Conservation (phyloP, 345 rosid genomes). For the Euphorbia tirucalli region DNA sequence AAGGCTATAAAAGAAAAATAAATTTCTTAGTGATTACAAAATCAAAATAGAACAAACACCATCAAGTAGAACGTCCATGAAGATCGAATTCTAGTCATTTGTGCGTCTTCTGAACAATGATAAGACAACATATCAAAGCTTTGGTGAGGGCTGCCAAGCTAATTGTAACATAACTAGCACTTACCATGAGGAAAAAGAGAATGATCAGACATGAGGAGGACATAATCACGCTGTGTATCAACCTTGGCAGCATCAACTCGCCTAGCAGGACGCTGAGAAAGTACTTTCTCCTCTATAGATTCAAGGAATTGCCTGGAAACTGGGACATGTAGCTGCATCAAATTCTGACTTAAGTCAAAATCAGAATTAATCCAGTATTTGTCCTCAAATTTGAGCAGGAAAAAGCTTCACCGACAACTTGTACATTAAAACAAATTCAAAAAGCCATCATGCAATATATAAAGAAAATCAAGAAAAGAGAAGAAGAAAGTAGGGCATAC, state of each 20-base stretch:
- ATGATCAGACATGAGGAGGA: conserved; percentile 75
- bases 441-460: background rate
- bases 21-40: background rate
- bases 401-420: background rate
- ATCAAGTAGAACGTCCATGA: background rate
- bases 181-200: conserved; percentile 18
- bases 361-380: conserved; percentile 11
- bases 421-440: background rate
- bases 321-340: conserved; percentile 46
- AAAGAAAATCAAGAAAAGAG: background rate
- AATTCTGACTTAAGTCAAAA: conserved; percentile 10
- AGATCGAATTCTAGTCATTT: background rate
- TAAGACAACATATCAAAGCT: background rate
- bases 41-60: background rate
- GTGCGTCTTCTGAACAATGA: background rate
- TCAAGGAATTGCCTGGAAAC: conserved; percentile 63
- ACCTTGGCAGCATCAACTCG: conserved; percentile 72
- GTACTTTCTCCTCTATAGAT: conserved; percentile 56
- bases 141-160: too few species aligned
- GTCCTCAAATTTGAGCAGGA: background rate
- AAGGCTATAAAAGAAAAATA: background rate
- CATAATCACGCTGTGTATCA: conserved; percentile 50
- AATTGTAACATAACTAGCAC: conserved; percentile 34
- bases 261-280: conserved; percentile 54
- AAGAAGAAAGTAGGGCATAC: conserved; percentile 26